Base-by-base conservation (phyloP, 495 filamentous ascomycete species). In the Saxophila tyrrhenica region DNA sequence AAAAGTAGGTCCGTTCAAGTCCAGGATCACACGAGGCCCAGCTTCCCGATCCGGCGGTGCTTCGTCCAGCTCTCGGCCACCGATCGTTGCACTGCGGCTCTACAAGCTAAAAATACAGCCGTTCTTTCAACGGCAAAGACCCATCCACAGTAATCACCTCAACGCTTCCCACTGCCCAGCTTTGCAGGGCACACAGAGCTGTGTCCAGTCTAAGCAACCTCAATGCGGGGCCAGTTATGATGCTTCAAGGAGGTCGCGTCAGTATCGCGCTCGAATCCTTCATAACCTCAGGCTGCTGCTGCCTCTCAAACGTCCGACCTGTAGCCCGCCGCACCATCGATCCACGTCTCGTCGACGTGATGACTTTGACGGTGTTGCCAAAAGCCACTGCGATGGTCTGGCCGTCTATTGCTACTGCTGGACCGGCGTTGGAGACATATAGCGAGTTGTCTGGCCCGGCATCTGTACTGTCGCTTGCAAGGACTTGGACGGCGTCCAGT, bases 281-380 rank as follows among this genome's bases (percentile, higher is more conserved):
- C 29, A 35, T 7, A 20, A 20, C 44, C 11, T 9, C 19, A 35
- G 29, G 29, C n/a, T 25, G 23, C n/a, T 25, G 23, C 19, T 52
- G 49, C n/a, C 54, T 50, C 24, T 57, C 45, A 5, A 61, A 24
- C 23, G 39, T 38, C 25, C 25, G 25, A 10, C 50, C 58, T 10
- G 49, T 51, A 16, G 49, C n/a, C 10, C 49, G 49, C 13, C 38
- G 47, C 20, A 17, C 24, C n/a, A 25, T 45, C 16, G 35, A 22
- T 11, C 51, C 51, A n/a, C 47, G 35, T 10, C 51, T 15, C 7
- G 41, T 21, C 7, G 41, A 9, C n/a, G 15, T 44, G 35, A 54
- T 19, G 47, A 87, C 63, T 65, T 86, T 86, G 55, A 87, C 73
- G 1, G 76, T 70, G 52, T 86, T 83, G 9, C 82, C 85, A 35